Percentiles rank a stretch among this genome's conserved stretches.
phyloP scores from a whole-genome alignment of 2,329 filamentous ascomycete species.

The Penicillium aurantiogriseum region DNA sequence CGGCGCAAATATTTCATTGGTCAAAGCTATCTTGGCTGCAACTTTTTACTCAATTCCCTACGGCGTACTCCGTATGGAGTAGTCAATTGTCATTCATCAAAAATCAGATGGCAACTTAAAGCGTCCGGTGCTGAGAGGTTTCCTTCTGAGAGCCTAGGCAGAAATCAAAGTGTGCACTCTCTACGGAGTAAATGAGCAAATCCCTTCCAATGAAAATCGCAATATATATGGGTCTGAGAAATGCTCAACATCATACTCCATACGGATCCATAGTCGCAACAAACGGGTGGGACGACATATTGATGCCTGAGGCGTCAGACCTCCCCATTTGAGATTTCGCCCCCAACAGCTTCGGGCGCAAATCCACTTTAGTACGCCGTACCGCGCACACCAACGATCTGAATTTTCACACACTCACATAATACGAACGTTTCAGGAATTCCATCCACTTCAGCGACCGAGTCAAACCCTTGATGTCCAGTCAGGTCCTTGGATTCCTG shows the following conservation, averaged over 20 bases:
- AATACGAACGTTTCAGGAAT: slow-evolving; percentile 54
- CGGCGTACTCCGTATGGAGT: neutral
- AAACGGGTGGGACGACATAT: neutral
- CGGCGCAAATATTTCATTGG: neutral
- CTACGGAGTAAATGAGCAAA: neutral
- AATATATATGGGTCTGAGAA: neutral
- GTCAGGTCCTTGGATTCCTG: slow-evolving; percentile 47
- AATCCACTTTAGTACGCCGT: slow-evolving; percentile 44
- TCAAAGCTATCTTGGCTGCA: neutral
- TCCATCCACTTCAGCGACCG: slow-evolving; percentile 60
- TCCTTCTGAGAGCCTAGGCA: neutral
- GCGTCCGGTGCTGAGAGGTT: slow-evolving; percentile 17
- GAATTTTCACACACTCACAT: slow-evolving; percentile 49
- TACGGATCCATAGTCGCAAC: neutral
- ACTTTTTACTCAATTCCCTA: neutral
- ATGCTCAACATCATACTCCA: neutral
- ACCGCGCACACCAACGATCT: slow-evolving; percentile 56
- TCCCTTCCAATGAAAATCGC: neutral
- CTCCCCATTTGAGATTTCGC: slow-evolving; percentile 45
- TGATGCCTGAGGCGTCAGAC: neutral
- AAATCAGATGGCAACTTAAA: slow-evolving; percentile 19
- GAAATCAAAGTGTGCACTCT: neutral
- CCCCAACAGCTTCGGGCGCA: slow-evolving; percentile 55
- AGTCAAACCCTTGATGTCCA: slow-evolving; percentile 54
- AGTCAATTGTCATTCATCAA: neutral